Percentiles rank a stretch among this genome's conserved stretches.
Conservation (phyloP, 2,329 filamentous ascomycete genomes). For the Cryphonectria radicalis region DNA sequence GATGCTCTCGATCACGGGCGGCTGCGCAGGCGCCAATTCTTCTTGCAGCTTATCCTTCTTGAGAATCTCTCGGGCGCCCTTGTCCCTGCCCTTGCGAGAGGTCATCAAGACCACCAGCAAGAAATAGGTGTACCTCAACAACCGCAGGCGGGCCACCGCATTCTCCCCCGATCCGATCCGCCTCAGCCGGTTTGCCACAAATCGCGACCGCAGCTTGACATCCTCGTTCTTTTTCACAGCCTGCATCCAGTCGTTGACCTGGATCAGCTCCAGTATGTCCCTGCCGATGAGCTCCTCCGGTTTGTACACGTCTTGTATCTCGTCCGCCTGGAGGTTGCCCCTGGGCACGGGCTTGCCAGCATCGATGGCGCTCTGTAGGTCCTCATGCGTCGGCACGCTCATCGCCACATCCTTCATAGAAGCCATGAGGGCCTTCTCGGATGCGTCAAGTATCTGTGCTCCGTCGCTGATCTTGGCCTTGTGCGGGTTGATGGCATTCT, state of each 20-base stretch:
- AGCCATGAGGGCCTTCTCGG: slow-evolving; percentile 64
- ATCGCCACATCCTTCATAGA: slow-evolving; percentile 65
- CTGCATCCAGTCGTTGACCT: slow-evolving; percentile 76
- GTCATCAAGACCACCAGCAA: slow-evolving; percentile 58
- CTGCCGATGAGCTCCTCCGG: slow-evolving; percentile 67
- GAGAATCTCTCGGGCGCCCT: slow-evolving; percentile 57
- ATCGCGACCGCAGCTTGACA: slow-evolving; percentile 63
- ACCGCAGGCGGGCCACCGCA: slow-evolving; percentile 56
- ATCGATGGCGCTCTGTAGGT: slow-evolving; percentile 68
- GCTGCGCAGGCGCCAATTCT: slow-evolving; percentile 60
- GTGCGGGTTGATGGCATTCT: slow-evolving; percentile 69
- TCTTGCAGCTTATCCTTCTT: slow-evolving; percentile 65
- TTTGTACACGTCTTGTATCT: slow-evolving; percentile 75
- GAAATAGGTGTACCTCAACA: slow-evolving; percentile 64
- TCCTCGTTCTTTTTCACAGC: slow-evolving; percentile 61
- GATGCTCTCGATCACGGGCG: slow-evolving; percentile 67
- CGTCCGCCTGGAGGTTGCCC: slow-evolving; percentile 68
- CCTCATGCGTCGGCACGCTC: slow-evolving; percentile 68
- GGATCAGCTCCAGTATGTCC: slow-evolving; percentile 69
- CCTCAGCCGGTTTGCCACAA: slow-evolving; percentile 66
- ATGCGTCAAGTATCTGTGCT: slow-evolving; percentile 57
- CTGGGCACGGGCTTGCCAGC: slow-evolving; percentile 73
- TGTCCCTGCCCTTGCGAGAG: slow-evolving; percentile 51
- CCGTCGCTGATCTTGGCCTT: slow-evolving; percentile 39
- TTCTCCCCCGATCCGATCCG: slow-evolving; percentile 57